Percentiles rank a stretch among this genome's conserved stretches.
Evolutionary conservation across 139 green algal species (phyloP).

Genomic region (Asterochloris sp.): DNA sequence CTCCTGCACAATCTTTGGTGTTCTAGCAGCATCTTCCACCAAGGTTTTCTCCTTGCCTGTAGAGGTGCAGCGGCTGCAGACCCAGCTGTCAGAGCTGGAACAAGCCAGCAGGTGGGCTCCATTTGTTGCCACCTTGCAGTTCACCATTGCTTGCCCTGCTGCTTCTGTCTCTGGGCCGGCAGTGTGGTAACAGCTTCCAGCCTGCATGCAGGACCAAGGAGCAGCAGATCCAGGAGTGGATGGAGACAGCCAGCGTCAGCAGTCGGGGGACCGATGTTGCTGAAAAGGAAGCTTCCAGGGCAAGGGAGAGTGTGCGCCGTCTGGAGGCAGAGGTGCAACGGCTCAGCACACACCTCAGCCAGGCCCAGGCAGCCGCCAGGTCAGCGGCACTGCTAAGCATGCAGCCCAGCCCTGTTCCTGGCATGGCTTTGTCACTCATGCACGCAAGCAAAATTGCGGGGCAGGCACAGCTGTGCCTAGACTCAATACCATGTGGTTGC

Average conservation of each 20-base stretch:
- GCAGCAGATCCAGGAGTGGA: background rate
- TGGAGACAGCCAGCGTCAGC: conserved; percentile 10
- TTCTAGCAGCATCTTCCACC: too few species aligned
- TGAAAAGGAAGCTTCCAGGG: conserved; percentile 1
- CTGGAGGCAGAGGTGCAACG: conserved; percentile 17
- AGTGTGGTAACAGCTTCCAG: too few species aligned
- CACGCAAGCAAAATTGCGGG: background rate
- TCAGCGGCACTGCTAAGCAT: background rate
- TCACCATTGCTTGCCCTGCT: too few species aligned
- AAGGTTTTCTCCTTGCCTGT: background rate
- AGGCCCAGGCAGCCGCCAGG: background rate
- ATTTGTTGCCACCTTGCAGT: background rate
- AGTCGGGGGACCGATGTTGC: background rate
- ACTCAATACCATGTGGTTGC: background rate
- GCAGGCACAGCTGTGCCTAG: background rate
- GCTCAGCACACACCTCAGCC: background rate
- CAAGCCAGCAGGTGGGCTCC: background rate
- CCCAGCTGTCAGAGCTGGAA: conserved; percentile 11
- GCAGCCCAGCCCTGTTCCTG: background rate
- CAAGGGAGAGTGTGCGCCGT: background rate
- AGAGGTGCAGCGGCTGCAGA: conserved; percentile 17
- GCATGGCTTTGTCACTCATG: background rate
- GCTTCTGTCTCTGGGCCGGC: too few species aligned
- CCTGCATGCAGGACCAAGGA: conserved; percentile 10
- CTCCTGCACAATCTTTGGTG: too few species aligned